phyloP scores from a whole-genome alignment of 2,329 filamentous ascomycete genomes.

The Trichophyton schoenleinii region DNA sequence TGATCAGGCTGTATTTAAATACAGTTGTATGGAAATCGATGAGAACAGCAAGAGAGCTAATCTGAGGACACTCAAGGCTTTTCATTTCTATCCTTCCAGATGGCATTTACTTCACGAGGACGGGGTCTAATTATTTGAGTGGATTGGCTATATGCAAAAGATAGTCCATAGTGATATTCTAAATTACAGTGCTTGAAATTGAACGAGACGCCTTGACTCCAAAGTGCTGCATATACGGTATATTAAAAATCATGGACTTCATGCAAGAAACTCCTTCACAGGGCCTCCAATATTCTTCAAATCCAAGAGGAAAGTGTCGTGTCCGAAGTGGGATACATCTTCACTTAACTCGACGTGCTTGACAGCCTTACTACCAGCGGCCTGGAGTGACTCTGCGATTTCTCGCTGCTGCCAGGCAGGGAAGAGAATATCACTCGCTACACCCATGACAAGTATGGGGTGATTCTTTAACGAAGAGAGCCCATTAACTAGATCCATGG shows the following conservation, averaged over 20 bases:
- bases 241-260: constrained; percentile 9
- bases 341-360: constrained; percentile 85
- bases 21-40: constrained; percentile 28
- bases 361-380: constrained; percentile 66
- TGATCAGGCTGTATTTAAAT: background rate
- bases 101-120: background rate
- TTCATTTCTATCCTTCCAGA: background rate
- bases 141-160: background rate
- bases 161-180: background rate
- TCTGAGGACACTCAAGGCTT: constrained; percentile 25
- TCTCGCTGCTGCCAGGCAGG: constrained; percentile 97
- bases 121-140: background rate
- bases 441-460: constrained; percentile 79
- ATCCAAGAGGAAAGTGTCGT: constrained; percentile 91
- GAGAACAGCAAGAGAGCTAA: constrained; percentile 35
- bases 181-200: background rate
- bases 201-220: background rate
- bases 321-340: constrained; percentile 87
- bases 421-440: constrained; percentile 91
- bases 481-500: constrained; percentile 67
- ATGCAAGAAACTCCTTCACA: constrained; percentile 65
- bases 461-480: constrained; percentile 59
- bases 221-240: background rate
- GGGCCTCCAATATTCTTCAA: constrained; percentile 81
- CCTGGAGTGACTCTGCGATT: constrained; percentile 69